Evolutionary conservation across 1,284 basidiomycete genomes (phyloP).

Genomic region (Rugosomyces carneus): DNA sequence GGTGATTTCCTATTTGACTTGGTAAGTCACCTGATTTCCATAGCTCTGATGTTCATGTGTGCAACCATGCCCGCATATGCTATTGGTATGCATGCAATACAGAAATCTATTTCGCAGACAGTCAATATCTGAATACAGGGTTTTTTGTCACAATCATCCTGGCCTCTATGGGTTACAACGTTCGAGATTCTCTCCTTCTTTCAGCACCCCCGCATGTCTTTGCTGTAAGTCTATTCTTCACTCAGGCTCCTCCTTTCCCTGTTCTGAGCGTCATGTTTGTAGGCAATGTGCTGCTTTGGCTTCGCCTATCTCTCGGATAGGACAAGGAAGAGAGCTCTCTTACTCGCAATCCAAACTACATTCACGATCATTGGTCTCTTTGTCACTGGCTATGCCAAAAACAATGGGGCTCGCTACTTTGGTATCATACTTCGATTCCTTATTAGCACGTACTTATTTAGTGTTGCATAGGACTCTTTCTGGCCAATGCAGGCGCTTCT

Average conservation of each 20-base stretch:
- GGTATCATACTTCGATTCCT: slow-evolving; percentile 19
- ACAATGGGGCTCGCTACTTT: slow-evolving; percentile 29
- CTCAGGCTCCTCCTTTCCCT: not conserved
- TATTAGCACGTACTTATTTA: not conserved
- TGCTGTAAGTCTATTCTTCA: slow-evolving; percentile 23
- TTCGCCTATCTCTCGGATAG: slow-evolving; percentile 36
- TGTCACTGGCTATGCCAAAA: slow-evolving; percentile 28
- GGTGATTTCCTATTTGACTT: not conserved
- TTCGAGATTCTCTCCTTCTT: slow-evolving; percentile 24
- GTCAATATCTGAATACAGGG: slow-evolving; percentile 9
- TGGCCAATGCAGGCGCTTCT: slow-evolving; percentile 24
- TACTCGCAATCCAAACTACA: slow-evolving; percentile 29
- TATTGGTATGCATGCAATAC: slow-evolving; percentile 21
- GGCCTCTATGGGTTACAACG: slow-evolving; percentile 33
- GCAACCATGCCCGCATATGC: slow-evolving; percentile 33
- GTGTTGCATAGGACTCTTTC: slow-evolving; percentile 18
- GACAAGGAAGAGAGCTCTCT: slow-evolving; percentile 27
- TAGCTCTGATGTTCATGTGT: slow-evolving; percentile 32
- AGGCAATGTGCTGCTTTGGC: slow-evolving; percentile 28
- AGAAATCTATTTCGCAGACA: not conserved
- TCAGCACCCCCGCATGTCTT: slow-evolving; percentile 32
- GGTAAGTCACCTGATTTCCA: not conserved
- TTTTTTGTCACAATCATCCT: slow-evolving; percentile 36
- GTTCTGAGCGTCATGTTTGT: not conserved
- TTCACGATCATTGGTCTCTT: slow-evolving; percentile 30